A percentile compares a stretch with the other conserved stretches of the same genome.
Conservation (phyloP, 345 rosid genomes). For the Dipteronia sinensis region DNA sequence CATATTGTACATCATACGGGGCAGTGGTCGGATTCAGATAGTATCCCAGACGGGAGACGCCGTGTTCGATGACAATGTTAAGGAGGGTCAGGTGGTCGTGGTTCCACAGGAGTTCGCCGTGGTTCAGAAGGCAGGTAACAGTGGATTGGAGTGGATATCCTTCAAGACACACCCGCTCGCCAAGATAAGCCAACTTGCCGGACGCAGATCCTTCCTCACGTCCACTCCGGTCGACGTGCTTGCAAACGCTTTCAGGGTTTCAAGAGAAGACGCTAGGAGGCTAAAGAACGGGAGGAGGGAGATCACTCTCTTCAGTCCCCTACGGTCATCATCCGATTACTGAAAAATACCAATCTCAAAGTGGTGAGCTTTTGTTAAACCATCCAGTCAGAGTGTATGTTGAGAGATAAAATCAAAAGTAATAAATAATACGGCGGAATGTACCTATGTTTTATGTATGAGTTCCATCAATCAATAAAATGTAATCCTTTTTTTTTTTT, state of each 20-base stretch:
- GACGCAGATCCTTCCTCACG: conserved; percentile 32
- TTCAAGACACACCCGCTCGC: conserved; percentile 42
- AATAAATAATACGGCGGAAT: no score
- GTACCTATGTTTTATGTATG: no score
- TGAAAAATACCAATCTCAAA: no score
- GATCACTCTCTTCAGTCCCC: conserved; percentile 18
- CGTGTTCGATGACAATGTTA: conserved; percentile 30
- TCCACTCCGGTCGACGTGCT: conserved; percentile 38
- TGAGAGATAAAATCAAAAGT: no score
- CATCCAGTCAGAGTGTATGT: no score
- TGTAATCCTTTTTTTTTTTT: no score
- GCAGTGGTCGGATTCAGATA: conserved; percentile 37
- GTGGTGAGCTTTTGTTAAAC: no score
- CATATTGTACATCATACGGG: conserved; percentile 34
- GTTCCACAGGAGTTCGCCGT: conserved; percentile 39
- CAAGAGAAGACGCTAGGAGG: conserved; percentile 38
- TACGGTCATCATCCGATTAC: no score
- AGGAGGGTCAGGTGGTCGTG: conserved; percentile 36
- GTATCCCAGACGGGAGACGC: conserved; percentile 31
- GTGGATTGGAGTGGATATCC: conserved; percentile 40
- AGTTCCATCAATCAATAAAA: no score
- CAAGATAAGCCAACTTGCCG: conserved; percentile 26
- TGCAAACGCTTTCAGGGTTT: conserved; percentile 32
- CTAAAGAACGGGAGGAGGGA: conserved; percentile 35
- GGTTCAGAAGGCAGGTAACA: conserved; percentile 30